Evolutionary conservation across 192 early-diverging fungal genomes (phyloP), one percentile per base, ranked within the genome.

Genomic region (Coemansia sp.): DNA sequence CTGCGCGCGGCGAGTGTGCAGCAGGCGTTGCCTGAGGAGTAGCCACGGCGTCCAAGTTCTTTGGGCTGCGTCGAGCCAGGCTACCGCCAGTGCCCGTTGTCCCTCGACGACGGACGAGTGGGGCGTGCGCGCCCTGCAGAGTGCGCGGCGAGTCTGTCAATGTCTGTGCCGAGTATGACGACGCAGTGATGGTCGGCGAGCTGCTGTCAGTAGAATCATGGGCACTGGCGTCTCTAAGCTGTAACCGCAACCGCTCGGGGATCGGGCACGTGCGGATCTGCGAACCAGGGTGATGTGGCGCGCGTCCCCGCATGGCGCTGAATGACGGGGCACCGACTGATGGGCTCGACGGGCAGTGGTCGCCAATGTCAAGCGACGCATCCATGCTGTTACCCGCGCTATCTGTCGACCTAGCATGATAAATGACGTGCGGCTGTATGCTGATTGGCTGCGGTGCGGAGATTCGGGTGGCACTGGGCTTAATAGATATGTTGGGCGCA

Each of bases 211-310:
- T 33, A 2, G 45, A 64, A 2, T 69, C 67, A 5, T 60, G 31
- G 4, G 6, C 29, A 11, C 16, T 41, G 27, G 59, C 36, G 16
- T 81, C 78, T 24, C 53, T 46, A 46, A 68, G 37, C 59, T 72
- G 73, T 37, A 75, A 39, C 3, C 70, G 78, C 44, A 81, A 39
- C 11, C 69, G 54, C 44, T 81, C 78, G 14, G 78, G 78, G 19
- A 81, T 81, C 19, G 78, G 78, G 27, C 78, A 81, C 17, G 78
- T 81, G 35, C 78, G 78, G 56, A 81, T 81, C 64, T 68, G 69
- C n/a, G 75, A 63, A 8, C 45, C 33, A 40, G 34, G 59, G 19
- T 40, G 35, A 27, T 60, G 59, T 40, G 59, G n/a, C 19, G 59
- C 21, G 35, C 59, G 35, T 10, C 35, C 59, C 36, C 59, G 59